Evolutionary conservation across 1,139 yeast species (phyloP).

Genomic region (Wickerhamiella infanticola): DNA sequence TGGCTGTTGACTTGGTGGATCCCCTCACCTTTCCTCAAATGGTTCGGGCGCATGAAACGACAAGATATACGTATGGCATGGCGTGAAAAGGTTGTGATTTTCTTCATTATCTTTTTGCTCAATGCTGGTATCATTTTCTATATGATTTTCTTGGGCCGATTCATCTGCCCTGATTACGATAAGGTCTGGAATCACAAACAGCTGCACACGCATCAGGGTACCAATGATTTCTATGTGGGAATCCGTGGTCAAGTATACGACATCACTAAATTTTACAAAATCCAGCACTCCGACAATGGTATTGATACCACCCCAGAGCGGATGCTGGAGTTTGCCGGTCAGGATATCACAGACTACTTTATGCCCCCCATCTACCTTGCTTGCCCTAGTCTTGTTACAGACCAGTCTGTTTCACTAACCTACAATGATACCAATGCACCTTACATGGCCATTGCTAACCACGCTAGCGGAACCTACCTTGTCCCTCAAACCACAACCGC

Average conservation of each 20-base stretch:
- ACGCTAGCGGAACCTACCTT: conserved; percentile 21
- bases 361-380: conserved; percentile 29
- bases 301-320: conserved; percentile 19
- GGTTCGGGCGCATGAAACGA: conserved; percentile 25
- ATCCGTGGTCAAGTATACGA: conserved; percentile 29
- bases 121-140: conserved; percentile 27
- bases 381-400: conserved; percentile 26
- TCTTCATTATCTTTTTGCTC: conserved; percentile 22
- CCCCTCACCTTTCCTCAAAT: conserved; percentile 23
- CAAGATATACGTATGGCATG: conserved; percentile 29
- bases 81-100: conserved; percentile 27
- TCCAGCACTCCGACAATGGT: conserved; percentile 28
- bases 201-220: conserved; percentile 24
- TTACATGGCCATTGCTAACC: conserved; percentile 19
- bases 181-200: conserved; percentile 28
- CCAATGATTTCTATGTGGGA: conserved; percentile 25
- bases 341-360: conserved; percentile 26
- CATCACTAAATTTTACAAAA: conserved; percentile 25
- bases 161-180: conserved; percentile 28
- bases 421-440: conserved; percentile 21
- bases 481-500: conserved; percentile 19
- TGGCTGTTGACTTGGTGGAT: conserved; percentile 29
- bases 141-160: conserved; percentile 26
- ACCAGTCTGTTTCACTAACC: conserved; percentile 18
- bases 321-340: conserved; percentile 28